These are phyloP conservation scores for Eucommia ulmoides DNA, from an alignment of 257 asterid species.

Conservation along the genomic window DNA sequence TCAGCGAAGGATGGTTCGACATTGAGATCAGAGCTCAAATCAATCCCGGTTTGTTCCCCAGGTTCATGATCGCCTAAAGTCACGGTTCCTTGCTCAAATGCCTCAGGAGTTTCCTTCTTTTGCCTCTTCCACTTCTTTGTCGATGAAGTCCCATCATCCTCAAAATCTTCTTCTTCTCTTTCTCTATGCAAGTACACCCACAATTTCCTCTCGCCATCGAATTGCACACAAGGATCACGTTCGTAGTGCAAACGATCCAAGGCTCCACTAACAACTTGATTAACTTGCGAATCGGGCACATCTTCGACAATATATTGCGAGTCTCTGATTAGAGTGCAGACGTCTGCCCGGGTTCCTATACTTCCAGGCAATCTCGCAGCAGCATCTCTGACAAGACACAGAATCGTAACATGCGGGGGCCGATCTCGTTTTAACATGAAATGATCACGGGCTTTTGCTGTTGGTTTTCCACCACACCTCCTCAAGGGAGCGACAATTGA, in stretches of 20 bases:
- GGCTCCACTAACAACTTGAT: slow-evolving; percentile 97
- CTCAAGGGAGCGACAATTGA: slow-evolving; percentile 96
- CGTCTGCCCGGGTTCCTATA: slow-evolving; percentile 98
- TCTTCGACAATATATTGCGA: slow-evolving; percentile 91
- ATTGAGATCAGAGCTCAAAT: slow-evolving; percentile 57
- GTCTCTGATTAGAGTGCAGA: slow-evolving; percentile 87
- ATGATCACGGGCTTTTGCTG: slow-evolving; percentile 99
- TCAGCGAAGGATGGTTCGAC: slow-evolving; percentile 40
- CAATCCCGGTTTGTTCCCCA: slow-evolving; percentile 45
- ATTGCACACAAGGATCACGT: slow-evolving; percentile 96
- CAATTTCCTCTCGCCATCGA: slow-evolving; percentile 88
- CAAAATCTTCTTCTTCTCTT: slow-evolving; percentile 97
- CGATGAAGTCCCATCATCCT: slow-evolving; percentile 97
- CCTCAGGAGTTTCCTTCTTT: slow-evolving; percentile 71
- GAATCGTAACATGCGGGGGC: slow-evolving; percentile 96
- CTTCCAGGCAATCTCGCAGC: slow-evolving; percentile 98
- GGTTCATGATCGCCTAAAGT: slow-evolving; percentile 46
- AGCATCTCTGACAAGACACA: slow-evolving; percentile 97
- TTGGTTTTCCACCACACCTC: slow-evolving; percentile 99
- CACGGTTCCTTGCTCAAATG: slow-evolving; percentile 58
- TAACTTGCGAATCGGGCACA: slow-evolving; percentile 89
- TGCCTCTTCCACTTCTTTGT: slow-evolving; percentile 97
- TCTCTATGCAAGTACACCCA: slow-evolving; percentile 94
- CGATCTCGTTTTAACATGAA: slow-evolving; percentile 91
- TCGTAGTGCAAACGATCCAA: slow-evolving; percentile 93